Evolutionary conservation across 176 grass and related monocot genomes (phyloP).

Genomic region (Microstegium vimineum): DNA sequence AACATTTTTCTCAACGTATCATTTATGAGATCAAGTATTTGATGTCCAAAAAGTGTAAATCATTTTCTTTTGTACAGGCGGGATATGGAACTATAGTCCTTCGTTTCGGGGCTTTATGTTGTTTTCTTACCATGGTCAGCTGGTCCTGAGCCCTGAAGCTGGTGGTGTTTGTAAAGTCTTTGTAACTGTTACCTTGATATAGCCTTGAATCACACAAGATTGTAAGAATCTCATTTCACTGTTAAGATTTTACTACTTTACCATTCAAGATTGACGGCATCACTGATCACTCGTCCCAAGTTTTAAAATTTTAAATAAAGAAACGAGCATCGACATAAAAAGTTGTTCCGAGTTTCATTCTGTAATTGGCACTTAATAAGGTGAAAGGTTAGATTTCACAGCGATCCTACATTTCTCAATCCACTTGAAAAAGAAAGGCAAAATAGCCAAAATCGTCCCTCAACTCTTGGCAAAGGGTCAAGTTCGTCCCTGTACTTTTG

Average conservation of each 20-base stretch:
- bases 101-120: neutral
- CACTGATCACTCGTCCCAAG: neutral
- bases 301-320: no score
- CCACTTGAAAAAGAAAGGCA: no score
- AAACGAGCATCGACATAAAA: no score
- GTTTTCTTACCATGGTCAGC: neutral
- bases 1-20: conserved; percentile 80
- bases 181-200: neutral
- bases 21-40: conserved; percentile 43
- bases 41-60: conserved; percentile 29
- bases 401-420: no score
- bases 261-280: neutral
- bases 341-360: no score
- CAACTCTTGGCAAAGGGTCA: no score
- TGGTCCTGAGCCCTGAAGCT: neutral
- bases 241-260: neutral
- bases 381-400: no score
- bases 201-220: neutral
- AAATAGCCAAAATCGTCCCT: no score
- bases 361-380: no score
- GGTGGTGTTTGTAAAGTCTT: conserved; percentile 20
- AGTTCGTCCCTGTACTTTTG: no score
- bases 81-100: neutral
- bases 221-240: neutral
- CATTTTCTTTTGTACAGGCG: neutral